These are phyloP conservation scores for Plasmodium chabaudi DNA, from an alignment of 169 alveolate genomes.

Conservation along the genomic window DNA sequence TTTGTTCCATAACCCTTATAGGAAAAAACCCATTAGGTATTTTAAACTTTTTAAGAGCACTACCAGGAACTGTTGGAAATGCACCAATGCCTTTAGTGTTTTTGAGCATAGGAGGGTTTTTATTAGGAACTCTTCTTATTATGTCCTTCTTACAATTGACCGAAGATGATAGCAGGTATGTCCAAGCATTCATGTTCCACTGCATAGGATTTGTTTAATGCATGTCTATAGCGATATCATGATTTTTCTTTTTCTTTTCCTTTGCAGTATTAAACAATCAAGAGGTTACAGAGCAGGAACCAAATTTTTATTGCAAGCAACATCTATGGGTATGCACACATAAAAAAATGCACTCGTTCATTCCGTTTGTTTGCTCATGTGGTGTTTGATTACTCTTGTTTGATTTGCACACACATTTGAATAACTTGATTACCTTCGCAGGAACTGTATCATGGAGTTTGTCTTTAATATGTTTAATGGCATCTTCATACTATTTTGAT, in stretches of 20 bases:
- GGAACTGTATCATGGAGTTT: slow-evolving; percentile 89
- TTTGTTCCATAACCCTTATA: slow-evolving; percentile 83
- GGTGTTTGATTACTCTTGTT: neutral
- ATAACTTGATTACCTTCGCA: neutral
- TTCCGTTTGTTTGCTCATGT: neutral
- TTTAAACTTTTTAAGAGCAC: slow-evolving; percentile 87
- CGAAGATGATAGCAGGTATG: slow-evolving; percentile 90
- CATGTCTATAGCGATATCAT: neutral
- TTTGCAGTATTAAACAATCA: slow-evolving; percentile 88
- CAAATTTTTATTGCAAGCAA: slow-evolving; percentile 89
- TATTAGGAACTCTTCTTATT: slow-evolving; percentile 86
- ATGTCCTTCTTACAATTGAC: slow-evolving; percentile 90
- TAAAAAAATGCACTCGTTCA: neutral
- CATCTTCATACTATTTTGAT: slow-evolving; percentile 89
- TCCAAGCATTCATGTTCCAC: neutral
- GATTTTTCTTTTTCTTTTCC: neutral
- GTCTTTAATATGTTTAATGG: slow-evolving; percentile 86
- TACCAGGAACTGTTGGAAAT: slow-evolving; percentile 87
- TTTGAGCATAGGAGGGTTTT: slow-evolving; percentile 87
- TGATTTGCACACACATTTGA: neutral
- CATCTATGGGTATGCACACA: slow-evolving; percentile 84
- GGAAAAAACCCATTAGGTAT: slow-evolving; percentile 88
- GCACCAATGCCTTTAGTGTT: slow-evolving; percentile 89
- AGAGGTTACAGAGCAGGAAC: slow-evolving; percentile 92
- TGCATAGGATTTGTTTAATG: neutral